Percentiles rank a stretch among this genome's conserved stretches.
phyloP scores from a whole-genome alignment of 148 eudicot species.

The Diospyros lotus region DNA sequence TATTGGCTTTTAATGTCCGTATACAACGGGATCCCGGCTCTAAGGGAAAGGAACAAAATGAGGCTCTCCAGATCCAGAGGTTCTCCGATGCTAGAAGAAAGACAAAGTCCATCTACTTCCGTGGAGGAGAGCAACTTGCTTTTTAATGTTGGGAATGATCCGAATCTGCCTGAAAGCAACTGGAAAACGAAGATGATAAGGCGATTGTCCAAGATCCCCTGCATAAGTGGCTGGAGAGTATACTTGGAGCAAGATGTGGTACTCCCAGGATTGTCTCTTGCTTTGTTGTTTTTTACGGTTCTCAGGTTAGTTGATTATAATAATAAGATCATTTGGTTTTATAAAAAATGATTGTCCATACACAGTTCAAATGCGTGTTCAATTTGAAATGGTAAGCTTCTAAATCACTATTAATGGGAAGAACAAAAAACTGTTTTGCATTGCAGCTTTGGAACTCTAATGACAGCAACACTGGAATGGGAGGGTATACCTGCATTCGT shows the following conservation, averaged over 20 bases:
- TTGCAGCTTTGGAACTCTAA: conserved; percentile 82
- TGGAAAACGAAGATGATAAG: conserved; percentile 19
- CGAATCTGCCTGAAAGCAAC: conserved; percentile 11
- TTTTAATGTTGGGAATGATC: conserved; percentile 12
- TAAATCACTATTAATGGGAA: too few relatives aligned
- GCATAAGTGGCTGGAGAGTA: conserved; percentile 63
- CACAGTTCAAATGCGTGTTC: background rate
- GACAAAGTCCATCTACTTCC: conserved; percentile 23
- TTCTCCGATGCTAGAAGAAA: conserved; percentile 27
- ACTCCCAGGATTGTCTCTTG: conserved; percentile 76
- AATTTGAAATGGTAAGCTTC: too few relatives aligned
- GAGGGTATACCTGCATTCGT: conserved; percentile 80
- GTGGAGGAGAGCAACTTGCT: conserved; percentile 23
- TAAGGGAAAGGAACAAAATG: conserved; percentile 34
- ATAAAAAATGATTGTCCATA: background rate
- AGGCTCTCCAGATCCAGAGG: conserved; percentile 18
- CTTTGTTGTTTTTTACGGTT: conserved; percentile 72
- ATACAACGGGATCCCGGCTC: conserved; percentile 62
- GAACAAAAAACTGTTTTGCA: background rate
- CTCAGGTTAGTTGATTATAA: conserved; percentile 49
- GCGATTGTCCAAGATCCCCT: conserved; percentile 28
- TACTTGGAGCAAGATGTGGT: conserved; percentile 78
- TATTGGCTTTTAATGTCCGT: conserved; percentile 80
- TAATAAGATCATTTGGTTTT: background rate
- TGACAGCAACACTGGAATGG: conserved; percentile 93